A percentile compares a stretch with the other conserved stretches of the same genome.
Conservation (phyloP, 2,329 filamentous ascomycete genomes). For the Diaporthe helianthi region DNA sequence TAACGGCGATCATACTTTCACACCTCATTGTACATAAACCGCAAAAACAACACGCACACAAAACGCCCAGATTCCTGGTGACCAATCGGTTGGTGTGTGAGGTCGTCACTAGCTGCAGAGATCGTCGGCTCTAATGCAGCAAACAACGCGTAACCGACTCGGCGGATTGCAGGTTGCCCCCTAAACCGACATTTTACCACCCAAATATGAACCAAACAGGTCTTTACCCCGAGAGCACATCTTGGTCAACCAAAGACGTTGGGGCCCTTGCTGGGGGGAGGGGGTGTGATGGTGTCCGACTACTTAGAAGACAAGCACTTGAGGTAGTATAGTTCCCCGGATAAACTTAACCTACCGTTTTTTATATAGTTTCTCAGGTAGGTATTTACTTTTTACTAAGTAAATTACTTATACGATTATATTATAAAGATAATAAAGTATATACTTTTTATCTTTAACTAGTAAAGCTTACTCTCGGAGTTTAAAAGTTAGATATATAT, state of each 20-base stretch:
- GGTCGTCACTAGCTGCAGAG: background rate
- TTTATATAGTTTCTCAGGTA: too few relatives aligned
- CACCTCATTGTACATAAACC: background rate
- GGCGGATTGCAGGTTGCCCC: background rate
- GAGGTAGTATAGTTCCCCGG: background rate
- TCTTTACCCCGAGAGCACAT: background rate
- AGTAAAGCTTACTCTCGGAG: too few relatives aligned
- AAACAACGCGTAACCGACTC: constrained; percentile 1
- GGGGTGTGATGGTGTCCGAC: constrained; percentile 2
- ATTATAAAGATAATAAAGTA: too few relatives aligned
- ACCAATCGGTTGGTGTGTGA: constrained; percentile 2
- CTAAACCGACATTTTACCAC: background rate
- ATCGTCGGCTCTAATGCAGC: constrained; percentile 15
- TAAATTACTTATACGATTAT: too few relatives aligned
- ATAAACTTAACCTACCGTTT: too few relatives aligned
- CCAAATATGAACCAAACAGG: constrained; percentile 15
- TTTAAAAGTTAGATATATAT: too few relatives aligned
- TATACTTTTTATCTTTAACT: too few relatives aligned
- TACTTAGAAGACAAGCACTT: constrained; percentile 19
- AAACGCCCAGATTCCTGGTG: background rate
- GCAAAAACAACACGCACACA: background rate
- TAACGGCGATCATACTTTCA: constrained; percentile 26
- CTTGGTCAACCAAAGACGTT: background rate
- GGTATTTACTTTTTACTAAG: too few relatives aligned
- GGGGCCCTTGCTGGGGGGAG: background rate